These are phyloP conservation scores for Sorghum bicolor DNA, from an alignment of 176 grass and related monocot species.

Conservation along the genomic window DNA sequence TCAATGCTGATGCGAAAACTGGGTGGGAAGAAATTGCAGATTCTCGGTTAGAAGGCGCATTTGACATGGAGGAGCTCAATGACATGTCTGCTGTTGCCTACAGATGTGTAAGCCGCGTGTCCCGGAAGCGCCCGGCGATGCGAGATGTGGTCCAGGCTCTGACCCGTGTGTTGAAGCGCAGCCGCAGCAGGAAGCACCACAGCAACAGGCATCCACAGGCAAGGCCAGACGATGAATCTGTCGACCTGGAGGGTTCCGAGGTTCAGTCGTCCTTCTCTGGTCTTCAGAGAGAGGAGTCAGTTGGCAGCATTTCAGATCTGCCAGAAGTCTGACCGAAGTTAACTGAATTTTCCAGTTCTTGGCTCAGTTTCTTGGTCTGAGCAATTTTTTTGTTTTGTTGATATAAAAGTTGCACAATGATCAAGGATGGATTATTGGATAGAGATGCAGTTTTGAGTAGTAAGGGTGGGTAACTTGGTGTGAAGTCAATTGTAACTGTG, in stretches of 20 bases:
- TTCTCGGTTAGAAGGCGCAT: constrained; percentile 55
- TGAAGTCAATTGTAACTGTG: constrained; percentile 41
- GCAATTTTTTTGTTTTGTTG: constrained; percentile 45
- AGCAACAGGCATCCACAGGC: neutral
- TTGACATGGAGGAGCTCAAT: constrained; percentile 74
- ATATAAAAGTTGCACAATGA: constrained; percentile 28
- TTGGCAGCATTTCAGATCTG: constrained; percentile 62
- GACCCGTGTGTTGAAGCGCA: constrained; percentile 43
- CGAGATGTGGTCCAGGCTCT: constrained; percentile 73
- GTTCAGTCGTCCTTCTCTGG: constrained; percentile 49
- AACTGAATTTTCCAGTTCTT: neutral
- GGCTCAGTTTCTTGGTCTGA: neutral
- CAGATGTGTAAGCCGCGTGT: constrained; percentile 65
- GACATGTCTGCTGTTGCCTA: constrained; percentile 69
- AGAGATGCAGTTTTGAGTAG: constrained; percentile 44
- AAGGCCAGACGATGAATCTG: constrained; percentile 46
- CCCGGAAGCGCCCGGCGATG: constrained; percentile 78
- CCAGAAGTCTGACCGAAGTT: constrained; percentile 54
- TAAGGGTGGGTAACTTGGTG: constrained; percentile 18
- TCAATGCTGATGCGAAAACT: constrained; percentile 61
- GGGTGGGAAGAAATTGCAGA: constrained; percentile 96
- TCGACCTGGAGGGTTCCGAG: constrained; percentile 57
- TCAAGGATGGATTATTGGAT: constrained; percentile 5
- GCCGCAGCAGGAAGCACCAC: constrained; percentile 49
- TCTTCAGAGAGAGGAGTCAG: constrained; percentile 66